Evolutionary conservation across 148 eudicot species (phyloP).

Genomic region (Rhododendron ovatum): DNA sequence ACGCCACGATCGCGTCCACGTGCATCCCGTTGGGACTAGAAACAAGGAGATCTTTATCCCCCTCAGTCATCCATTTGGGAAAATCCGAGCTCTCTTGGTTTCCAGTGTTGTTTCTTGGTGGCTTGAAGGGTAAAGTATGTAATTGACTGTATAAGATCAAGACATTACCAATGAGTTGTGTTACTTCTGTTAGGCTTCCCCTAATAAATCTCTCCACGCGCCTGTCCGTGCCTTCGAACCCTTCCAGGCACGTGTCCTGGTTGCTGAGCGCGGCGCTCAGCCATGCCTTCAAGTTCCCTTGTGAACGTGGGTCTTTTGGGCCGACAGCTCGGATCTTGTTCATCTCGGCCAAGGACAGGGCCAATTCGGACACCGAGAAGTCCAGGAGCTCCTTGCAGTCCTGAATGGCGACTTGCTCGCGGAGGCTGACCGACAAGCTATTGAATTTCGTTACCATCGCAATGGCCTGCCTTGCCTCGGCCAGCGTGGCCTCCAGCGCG

Average conservation of each 20-base stretch:
- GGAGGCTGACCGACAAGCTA: conserved; percentile 37
- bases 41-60: conserved; percentile 53
- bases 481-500: conserved; percentile 53
- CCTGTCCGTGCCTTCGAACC: conserved; percentile 71
- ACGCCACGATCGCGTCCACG: conserved; percentile 58
- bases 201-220: conserved; percentile 46
- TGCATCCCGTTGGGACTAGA: conserved; percentile 44
- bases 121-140: conserved; percentile 53
- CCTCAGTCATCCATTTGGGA: conserved; percentile 73
- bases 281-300: conserved; percentile 75
- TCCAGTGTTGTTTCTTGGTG: conserved; percentile 35
- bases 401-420: conserved; percentile 76
- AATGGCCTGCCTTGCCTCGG: conserved; percentile 53
- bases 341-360: conserved; percentile 78
- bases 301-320: conserved; percentile 2
- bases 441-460: conserved; percentile 43
- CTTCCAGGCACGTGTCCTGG: conserved; percentile 95
- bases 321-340: conserved; percentile 33
- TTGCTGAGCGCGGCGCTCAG: conserved; percentile 86
- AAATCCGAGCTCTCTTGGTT: conserved; percentile 14
- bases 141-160: conserved; percentile 58
- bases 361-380: conserved; percentile 78
- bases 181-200: conserved; percentile 72
- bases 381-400: conserved; percentile 93
- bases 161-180: conserved; percentile 79